Evolutionary conservation across 1,284 basidiomycete species (phyloP).

Genomic region (Coriolopsis trogii): DNA sequence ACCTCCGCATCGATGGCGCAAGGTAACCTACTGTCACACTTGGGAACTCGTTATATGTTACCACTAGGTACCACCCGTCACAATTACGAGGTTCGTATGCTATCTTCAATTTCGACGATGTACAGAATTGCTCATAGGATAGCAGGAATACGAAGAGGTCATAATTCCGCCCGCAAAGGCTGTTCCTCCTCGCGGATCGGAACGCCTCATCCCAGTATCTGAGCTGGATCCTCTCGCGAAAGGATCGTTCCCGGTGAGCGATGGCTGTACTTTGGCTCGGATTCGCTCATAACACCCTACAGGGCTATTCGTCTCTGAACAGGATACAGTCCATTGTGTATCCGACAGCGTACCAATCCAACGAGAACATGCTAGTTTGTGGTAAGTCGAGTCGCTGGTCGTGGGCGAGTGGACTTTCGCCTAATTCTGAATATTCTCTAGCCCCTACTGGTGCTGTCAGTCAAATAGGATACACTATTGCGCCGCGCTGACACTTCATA

Average conservation of each 20-base stretch:
- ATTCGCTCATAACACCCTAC: not conserved
- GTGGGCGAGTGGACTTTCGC: not conserved
- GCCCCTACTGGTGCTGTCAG: conserved; percentile 94
- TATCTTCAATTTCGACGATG: no score
- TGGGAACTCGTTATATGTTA: conserved; percentile 79
- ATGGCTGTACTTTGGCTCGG: not conserved
- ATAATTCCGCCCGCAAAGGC: conserved; percentile 84
- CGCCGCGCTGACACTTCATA: not conserved
- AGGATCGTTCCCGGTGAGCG: conserved; percentile 86
- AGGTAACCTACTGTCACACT: conserved; percentile 73
- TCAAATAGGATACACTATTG: conserved; percentile 15
- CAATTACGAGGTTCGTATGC: conserved; percentile 66
- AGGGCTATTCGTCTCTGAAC: conserved; percentile 90
- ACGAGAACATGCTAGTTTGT: conserved; percentile 97
- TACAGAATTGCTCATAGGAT: no score
- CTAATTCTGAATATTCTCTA: conserved; percentile 32
- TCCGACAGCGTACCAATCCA: conserved; percentile 90
- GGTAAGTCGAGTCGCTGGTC: conserved; percentile 52
- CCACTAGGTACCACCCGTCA: conserved; percentile 83
- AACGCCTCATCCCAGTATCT: conserved; percentile 74
- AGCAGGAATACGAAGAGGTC: conserved; percentile 86
- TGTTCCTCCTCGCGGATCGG: conserved; percentile 75
- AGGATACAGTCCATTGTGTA: conserved; percentile 96
- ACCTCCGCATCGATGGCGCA: conserved; percentile 64
- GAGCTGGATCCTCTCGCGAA: conserved; percentile 81